A percentile compares a stretch with the other conserved stretches of the same genome.
Evolutionary conservation across 306 rosid genomes (phyloP).

Genomic region (barrel medic (Medicago truncatula)): MtrunA17r5.0-ANR NC_053046.1:6205501-6206000

Average conservation of each 20-base stretch:
- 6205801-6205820: constrained; percentile 12
- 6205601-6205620: constrained; percentile 19
- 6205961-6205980: not conserved
- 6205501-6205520: constrained; percentile 18
- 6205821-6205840: constrained; percentile 7
- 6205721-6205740: constrained; percentile 9
- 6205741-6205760: constrained; percentile 9
- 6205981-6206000: not conserved
- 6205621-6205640: constrained; percentile 25
- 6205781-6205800: constrained; percentile 15
- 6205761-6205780: constrained; percentile 22
- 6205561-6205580: constrained; percentile 16
- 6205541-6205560: not conserved
- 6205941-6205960: not conserved
- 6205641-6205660: constrained; percentile 25
- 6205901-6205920: constrained; percentile 27
- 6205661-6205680: constrained; percentile 23
- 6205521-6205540: constrained; percentile 28
- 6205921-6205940: constrained; percentile 6
- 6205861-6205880: not conserved
- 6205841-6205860: constrained; percentile 3
- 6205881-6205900: constrained; percentile 17
- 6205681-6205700: not conserved
- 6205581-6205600: constrained; percentile 25
- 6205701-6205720: not conserved